These are phyloP conservation scores for Ophiocordyceps sinensis DNA, from an alignment of 2,329 filamentous ascomycete genomes.

Conservation along the genomic window DNA sequence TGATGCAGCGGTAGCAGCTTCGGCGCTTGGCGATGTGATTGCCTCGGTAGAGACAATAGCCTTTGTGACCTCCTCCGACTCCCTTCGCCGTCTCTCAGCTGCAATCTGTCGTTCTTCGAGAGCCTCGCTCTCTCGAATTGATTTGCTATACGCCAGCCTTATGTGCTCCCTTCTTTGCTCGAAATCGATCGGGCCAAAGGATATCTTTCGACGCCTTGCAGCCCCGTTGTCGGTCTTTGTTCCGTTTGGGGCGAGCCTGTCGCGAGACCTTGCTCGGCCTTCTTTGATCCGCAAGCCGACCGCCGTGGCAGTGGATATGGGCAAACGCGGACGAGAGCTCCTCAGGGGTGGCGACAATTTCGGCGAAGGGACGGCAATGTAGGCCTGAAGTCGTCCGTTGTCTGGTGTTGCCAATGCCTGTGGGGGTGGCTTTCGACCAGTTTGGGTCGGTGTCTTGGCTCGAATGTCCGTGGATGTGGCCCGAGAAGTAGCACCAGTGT, in stretches of 20 bases:
- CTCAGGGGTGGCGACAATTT: slow-evolving; percentile 67
- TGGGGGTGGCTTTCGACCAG: slow-evolving; percentile 24
- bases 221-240: slow-evolving; percentile 22
- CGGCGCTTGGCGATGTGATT: not conserved
- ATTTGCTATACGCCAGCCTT: slow-evolving; percentile 71
- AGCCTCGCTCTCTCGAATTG: slow-evolving; percentile 60
- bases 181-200: slow-evolving; percentile 68
- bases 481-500: slow-evolving; percentile 21
- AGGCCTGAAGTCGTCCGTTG: slow-evolving; percentile 52
- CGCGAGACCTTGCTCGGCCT: slow-evolving; percentile 38
- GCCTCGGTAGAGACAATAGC: slow-evolving; percentile 20
- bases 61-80: slow-evolving; percentile 30
- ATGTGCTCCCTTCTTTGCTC: slow-evolving; percentile 70
- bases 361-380: slow-evolving; percentile 54
- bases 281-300: slow-evolving; percentile 53
- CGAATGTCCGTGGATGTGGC: slow-evolving; percentile 26
- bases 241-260: slow-evolving; percentile 15
- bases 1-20: slow-evolving; percentile 1
- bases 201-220: slow-evolving; percentile 35
- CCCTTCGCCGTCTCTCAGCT: slow-evolving; percentile 35
- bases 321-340: slow-evolving; percentile 68
- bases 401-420: slow-evolving; percentile 29
- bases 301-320: slow-evolving; percentile 62
- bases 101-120: slow-evolving; percentile 37
- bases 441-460: slow-evolving; percentile 28